A percentile compares a stretch with the other conserved stretches of the same genome.
Evolutionary conservation across 2,329 filamentous ascomycete genomes (phyloP).

Genomic region (Penicillium hordei): DNA sequence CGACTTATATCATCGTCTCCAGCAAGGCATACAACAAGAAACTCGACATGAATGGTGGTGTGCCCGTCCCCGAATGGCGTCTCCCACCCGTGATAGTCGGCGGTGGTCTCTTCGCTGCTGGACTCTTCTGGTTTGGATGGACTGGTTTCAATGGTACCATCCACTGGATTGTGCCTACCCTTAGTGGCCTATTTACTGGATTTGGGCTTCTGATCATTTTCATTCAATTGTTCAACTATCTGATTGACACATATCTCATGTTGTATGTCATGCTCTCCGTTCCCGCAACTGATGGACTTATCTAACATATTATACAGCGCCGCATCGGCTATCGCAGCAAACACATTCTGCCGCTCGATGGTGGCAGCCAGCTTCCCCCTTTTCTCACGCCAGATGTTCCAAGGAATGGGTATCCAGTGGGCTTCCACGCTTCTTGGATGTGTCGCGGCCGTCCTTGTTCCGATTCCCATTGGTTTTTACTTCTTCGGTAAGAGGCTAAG

Average conservation of each 20-base stretch:
- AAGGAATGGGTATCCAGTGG: slow-evolving; percentile 39
- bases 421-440: slow-evolving; percentile 41
- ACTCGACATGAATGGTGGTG: slow-evolving; percentile 58
- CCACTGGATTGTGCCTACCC: slow-evolving; percentile 42
- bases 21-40: slow-evolving; percentile 46
- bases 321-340: slow-evolving; percentile 56
- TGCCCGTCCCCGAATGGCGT: slow-evolving; percentile 59
- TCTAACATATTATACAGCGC: slow-evolving; percentile 33
- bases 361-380: slow-evolving; percentile 55
- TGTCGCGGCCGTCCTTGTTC: slow-evolving; percentile 36
- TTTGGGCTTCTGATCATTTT: slow-evolving; percentile 61
- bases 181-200: slow-evolving; percentile 55
- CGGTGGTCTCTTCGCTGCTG: slow-evolving; percentile 54
- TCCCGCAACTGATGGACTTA: too few species aligned
- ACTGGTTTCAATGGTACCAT: slow-evolving; percentile 54
- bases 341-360: slow-evolving; percentile 54
- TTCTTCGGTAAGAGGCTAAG: slow-evolving; percentile 30
- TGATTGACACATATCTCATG: slow-evolving; percentile 61
- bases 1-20: slow-evolving; percentile 55
- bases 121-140: slow-evolving; percentile 79
- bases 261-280: slow-evolving; percentile 35
- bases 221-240: slow-evolving; percentile 58
- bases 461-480: slow-evolving; percentile 42
- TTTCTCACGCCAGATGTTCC: slow-evolving; percentile 57
- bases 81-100: slow-evolving; percentile 56